Conservation (phyloP, 1,284 basidiomycete species). For the Melampsora medusae region DNA sequence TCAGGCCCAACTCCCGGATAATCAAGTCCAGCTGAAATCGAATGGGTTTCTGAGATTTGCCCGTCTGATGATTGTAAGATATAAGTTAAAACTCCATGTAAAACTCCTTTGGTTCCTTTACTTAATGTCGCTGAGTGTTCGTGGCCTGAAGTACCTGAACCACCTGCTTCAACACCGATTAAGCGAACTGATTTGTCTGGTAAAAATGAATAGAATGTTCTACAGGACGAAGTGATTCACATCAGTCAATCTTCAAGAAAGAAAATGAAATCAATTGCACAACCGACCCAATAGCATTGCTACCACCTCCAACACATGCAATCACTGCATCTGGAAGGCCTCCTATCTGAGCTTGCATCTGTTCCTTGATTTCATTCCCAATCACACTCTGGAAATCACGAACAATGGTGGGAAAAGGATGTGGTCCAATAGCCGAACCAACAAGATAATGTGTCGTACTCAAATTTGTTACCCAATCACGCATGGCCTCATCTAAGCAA, state of each 20-base stretch:
- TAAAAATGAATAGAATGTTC: slow-evolving; percentile 89
- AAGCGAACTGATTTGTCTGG: slow-evolving; percentile 75
- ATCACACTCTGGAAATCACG: slow-evolving; percentile 97
- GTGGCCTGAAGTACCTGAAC: slow-evolving; percentile 70
- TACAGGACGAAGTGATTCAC: not conserved
- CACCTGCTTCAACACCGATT: slow-evolving; percentile 91
- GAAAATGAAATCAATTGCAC: not conserved
- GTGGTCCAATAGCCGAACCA: slow-evolving; percentile 94
- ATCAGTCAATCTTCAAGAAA: not conserved
- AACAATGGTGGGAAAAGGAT: slow-evolving; percentile 98
- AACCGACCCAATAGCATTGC: slow-evolving; percentile 80
- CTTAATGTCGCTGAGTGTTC: slow-evolving; percentile 88
- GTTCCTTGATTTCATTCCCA: slow-evolving; percentile 87
- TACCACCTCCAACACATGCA: slow-evolving; percentile 95
- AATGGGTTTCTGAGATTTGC: slow-evolving; percentile 95
- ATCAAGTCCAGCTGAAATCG: slow-evolving; percentile 89
- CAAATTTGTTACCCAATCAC: slow-evolving; percentile 98
- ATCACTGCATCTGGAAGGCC: slow-evolving; percentile 92
- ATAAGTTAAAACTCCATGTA: slow-evolving; percentile 94
- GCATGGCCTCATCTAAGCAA: slow-evolving; percentile 72
- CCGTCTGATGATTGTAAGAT: slow-evolving; percentile 82
- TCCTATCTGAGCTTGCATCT: slow-evolving; percentile 70
- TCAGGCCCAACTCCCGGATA: slow-evolving; percentile 89
- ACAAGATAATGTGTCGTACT: slow-evolving; percentile 85
- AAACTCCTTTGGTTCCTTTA: slow-evolving; percentile 84